Evolutionary conservation across 176 grass and related monocot genomes (phyloP), one percentile per base, ranked within the genome.

Genomic region (Aegilops sharonensis): DNA sequence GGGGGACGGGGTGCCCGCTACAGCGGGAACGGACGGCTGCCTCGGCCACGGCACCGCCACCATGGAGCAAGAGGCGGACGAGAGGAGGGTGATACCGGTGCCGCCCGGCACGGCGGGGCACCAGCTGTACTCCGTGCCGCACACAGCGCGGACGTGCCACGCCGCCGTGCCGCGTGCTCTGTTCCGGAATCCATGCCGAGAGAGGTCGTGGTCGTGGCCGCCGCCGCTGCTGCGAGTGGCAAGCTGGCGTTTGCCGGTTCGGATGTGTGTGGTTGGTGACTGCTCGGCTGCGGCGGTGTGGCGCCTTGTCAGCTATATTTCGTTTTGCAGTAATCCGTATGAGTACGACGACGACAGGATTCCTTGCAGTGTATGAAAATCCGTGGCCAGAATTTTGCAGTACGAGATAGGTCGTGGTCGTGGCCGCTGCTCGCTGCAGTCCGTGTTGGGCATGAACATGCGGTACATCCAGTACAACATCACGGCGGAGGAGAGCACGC

Each of bases 51-150:
- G 13, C 13, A 5, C 29, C 83, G 68, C 87, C 57, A 45, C 61
- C 35, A 36, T 36, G 35, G 35, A 32, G 77, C 65, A 86, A 83
- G 81, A 95, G 88, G 70, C 76, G 84, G 78, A 98, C 25, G 86
- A 84, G 80, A 94, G 86, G 68, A 95, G 90, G 82, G 91, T 89
- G 27, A 82, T 89, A 20, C 93, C 93, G 4, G 96, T 95, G 80
- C 96, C 96, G 75, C 93, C 90, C 35, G 92, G 88, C 52, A 95
- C 88, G 40, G 93, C 90, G 79, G 82, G 89, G 83, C 71, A 92
- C 91, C 88, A 98, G 86, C 82, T 77, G 86, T 88, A 43, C 90
- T 98, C 96, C 37, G 92, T 92, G 73, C 87, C 88, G 75, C 90
- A 86, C 15, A 87, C 81, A 24, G 86, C 72, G 10, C 81, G 85